phyloP scores from a whole-genome alignment of 2,329 filamentous ascomycete species.

The Alternaria brassicicola region DNA sequence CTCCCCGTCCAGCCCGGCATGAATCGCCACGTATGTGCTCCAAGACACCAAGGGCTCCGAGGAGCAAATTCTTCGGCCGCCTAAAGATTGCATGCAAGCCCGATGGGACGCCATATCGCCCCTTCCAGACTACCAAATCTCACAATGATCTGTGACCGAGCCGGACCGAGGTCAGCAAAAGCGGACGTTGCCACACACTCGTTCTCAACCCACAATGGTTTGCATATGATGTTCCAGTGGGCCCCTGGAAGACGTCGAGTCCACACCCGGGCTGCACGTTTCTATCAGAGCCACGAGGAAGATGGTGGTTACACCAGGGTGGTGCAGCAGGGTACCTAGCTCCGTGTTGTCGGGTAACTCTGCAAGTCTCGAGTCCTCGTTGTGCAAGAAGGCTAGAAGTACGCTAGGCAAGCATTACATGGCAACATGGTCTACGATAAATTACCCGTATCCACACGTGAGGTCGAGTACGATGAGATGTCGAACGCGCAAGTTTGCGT shows the following conservation, averaged over 20 bases:
- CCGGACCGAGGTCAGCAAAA: background rate
- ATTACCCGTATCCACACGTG: background rate
- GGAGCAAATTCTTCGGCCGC: background rate
- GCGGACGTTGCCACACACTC: conserved; percentile 3
- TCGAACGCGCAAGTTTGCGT: background rate
- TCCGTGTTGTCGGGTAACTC: conserved; percentile 18
- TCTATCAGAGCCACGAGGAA: conserved; percentile 14
- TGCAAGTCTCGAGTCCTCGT: conserved; percentile 4
- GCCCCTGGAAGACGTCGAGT: background rate
- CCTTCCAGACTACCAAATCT: conserved; percentile 15
- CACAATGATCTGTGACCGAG: background rate
- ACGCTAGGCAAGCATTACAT: background rate
- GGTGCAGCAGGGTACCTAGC: conserved; percentile 20
- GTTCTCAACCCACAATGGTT: conserved; percentile 12
- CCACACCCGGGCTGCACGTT: conserved; percentile 15
- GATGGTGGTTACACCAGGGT: conserved; percentile 31
- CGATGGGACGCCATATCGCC: conserved; percentile 11
- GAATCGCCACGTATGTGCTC: background rate
- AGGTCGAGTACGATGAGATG: background rate
- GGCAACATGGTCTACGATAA: background rate
- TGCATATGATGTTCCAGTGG: conserved; percentile 19
- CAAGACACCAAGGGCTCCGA: background rate
- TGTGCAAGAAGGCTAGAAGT: conserved; percentile 1
- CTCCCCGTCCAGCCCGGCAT: background rate
- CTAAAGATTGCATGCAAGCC: background rate